Percentiles rank a stretch among this genome's conserved stretches.
These are phyloP conservation scores for Hypoxylon sp. DNA, from an alignment of 2,329 filamentous ascomycete genomes.

Conservation along the genomic window DNA sequence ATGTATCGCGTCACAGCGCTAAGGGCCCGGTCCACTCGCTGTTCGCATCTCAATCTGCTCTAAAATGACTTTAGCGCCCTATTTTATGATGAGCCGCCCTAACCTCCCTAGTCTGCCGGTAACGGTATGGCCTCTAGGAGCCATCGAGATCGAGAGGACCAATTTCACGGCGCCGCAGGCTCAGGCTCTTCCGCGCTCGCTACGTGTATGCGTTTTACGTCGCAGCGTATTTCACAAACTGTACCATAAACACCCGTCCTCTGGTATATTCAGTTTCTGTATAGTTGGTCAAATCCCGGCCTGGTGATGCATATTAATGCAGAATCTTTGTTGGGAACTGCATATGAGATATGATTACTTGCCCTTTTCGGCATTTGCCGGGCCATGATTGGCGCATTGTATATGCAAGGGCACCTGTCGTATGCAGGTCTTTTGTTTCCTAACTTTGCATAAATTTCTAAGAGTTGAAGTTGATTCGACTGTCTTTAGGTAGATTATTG, in stretches of 20 bases:
- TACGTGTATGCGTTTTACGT: background rate
- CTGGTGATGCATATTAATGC: slow-evolving; percentile 5
- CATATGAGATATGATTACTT: slow-evolving; percentile 32
- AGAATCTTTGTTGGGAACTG: slow-evolving; percentile 4
- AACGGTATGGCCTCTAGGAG: background rate
- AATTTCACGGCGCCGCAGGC: background rate
- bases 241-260: slow-evolving; percentile 2
- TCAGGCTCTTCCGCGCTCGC: background rate
- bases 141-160: background rate
- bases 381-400: slow-evolving; percentile 35
- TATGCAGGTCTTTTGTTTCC: slow-evolving; percentile 13
- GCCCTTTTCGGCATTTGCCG: slow-evolving; percentile 35
- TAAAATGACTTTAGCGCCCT: background rate
- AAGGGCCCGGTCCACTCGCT: background rate
- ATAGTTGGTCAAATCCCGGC: slow-evolving; percentile 8
- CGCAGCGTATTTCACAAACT: background rate
- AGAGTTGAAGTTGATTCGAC: background rate
- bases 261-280: background rate
- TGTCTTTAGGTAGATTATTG: background rate
- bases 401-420: slow-evolving; percentile 34
- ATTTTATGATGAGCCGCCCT: background rate
- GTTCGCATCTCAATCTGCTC: slow-evolving; percentile 1
- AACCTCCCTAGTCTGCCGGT: background rate
- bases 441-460: background rate
- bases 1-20: background rate